Evolutionary conservation across 306 rosid genomes (phyloP).

Genomic region (Clitoria ternatea): DNA sequence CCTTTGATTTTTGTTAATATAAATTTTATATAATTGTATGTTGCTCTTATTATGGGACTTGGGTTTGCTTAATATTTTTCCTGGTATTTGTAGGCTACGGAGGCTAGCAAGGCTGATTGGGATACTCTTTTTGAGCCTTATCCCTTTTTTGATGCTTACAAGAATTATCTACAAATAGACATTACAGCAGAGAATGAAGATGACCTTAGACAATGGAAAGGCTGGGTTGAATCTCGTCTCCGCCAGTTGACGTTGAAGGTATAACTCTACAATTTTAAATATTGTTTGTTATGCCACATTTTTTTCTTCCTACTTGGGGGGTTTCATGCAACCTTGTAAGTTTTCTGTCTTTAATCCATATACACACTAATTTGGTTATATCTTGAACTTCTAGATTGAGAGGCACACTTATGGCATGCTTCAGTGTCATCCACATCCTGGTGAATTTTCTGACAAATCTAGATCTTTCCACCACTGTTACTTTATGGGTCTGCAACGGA

Average conservation of each 20-base stretch:
- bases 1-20: background rate
- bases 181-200: conserved; percentile 69
- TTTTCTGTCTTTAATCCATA: conserved; percentile 10
- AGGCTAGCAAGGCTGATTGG: conserved; percentile 76
- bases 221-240: conserved; percentile 98
- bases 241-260: conserved; percentile 93
- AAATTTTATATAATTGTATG: background rate
- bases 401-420: conserved; percentile 70
- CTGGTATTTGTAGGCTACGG: conserved; percentile 71
- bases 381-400: conserved; percentile 63
- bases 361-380: background rate
- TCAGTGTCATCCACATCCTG: conserved; percentile 97
- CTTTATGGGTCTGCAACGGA: conserved; percentile 95
- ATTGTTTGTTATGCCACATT: background rate
- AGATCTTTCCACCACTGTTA: conserved; percentile 67
- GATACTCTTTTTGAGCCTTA: conserved; percentile 86
- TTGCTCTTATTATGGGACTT: conserved; percentile 6
- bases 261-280: conserved; percentile 9
- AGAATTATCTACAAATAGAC: conserved; percentile 83
- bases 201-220: conserved; percentile 91
- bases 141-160: conserved; percentile 83
- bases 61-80: conserved; percentile 12
- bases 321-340: background rate
- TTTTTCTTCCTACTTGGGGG: background rate
- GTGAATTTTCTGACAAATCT: conserved; percentile 77